phyloP scores from a whole-genome alignment of 179 eudicot species.

The Patellifolia procumbens region DNA sequence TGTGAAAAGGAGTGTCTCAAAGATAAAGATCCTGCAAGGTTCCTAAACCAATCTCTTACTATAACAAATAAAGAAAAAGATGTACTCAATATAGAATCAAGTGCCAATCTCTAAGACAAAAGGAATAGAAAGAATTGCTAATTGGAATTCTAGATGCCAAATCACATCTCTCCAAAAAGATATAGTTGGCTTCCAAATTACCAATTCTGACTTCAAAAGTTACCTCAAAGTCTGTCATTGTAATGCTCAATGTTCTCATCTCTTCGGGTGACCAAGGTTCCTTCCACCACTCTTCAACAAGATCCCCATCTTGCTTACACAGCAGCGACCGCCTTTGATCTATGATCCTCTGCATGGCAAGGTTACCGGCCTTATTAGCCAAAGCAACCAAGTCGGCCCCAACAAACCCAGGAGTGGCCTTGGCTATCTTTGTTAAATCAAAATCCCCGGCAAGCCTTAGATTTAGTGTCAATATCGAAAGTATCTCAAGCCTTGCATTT shows the following conservation, averaged over 20 bases:
- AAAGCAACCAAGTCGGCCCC: constrained; percentile 86
- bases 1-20: neutral
- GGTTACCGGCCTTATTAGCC: constrained; percentile 80
- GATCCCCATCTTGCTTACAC: constrained; percentile 39
- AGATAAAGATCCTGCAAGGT: neutral
- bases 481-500: constrained; percentile 74
- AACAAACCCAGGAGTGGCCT: constrained; percentile 87
- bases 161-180: neutral
- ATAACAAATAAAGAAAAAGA: neutral
- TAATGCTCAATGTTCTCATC: constrained; percentile 60
- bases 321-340: constrained; percentile 54
- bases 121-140: neutral
- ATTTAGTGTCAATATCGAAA: constrained; percentile 55
- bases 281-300: constrained; percentile 70
- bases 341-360: constrained; percentile 83
- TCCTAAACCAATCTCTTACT: neutral
- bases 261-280: constrained; percentile 70
- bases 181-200: constrained; percentile 27
- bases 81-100: neutral
- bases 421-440: constrained; percentile 68
- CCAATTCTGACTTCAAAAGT: no score
- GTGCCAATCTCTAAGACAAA: neutral
- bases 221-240: constrained; percentile 94
- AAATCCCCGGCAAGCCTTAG: constrained; percentile 78
- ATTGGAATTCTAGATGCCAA: neutral